Evolutionary conservation across 352 stramenopile genomes (phyloP), one percentile per base, ranked within the genome.

Genomic region (Saprolegnia diclina): DNA sequence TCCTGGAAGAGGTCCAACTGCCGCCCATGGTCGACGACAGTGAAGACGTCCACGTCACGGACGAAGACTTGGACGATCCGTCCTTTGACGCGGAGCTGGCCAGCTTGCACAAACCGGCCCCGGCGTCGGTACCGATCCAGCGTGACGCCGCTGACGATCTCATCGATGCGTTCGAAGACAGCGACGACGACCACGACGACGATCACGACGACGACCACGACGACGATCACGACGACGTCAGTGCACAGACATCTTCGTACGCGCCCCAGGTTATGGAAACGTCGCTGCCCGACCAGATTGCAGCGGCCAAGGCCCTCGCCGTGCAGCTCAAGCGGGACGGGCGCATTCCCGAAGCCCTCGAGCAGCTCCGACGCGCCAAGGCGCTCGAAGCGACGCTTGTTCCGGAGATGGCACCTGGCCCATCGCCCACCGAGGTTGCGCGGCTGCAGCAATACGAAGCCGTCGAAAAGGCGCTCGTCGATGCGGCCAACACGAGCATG

Each of bases 1-100:
- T 1, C 44, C 5, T 19, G 14, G n/a, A 22, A 19, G 45, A 21
- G 44, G 32, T 7, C 24, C 2, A 35, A 5, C 29, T 35, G 29
- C 29, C 29, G 29, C 29, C 29, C 29, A 35, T 40, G n/a, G 55
- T 62, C 13, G 37, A 73, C 35, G 74, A 80, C 14, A 35, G 74
- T 21, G 67, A 79, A 24, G 72, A 75, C n/a, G 72, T 90, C 14
- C 76, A 91, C 65, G 81, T 91, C 38, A 91, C 85, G 19, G 85
- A 91, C 19, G 82, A 89, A 44, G 85, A 93, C 48, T 88, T 93
- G 82, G 54, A 81, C 32, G 75, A 93, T 48, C 85, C 85, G 2
- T 80, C 84, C 37, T 90, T 80, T 71, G 70, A 90, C 32, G 74
- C 83, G 19, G 79, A 91, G 66, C 66, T 93, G 14, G 76, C 74